These are phyloP conservation scores for Fusarium sp. DNA, from an alignment of 2,329 filamentous ascomycete genomes.

Conservation along the genomic window DNA sequence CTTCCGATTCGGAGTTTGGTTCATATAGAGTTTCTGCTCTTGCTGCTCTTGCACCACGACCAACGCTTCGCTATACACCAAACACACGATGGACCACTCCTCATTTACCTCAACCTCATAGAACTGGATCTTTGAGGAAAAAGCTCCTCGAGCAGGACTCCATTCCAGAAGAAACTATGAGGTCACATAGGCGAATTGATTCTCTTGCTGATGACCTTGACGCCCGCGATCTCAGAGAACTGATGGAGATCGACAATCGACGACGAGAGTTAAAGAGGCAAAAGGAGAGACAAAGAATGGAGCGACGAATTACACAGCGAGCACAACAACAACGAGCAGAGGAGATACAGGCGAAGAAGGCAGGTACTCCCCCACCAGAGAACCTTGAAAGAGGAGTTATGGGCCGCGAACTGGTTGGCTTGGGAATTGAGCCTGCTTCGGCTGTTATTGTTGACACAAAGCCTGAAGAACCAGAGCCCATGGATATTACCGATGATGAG, in stretches of 20 bases:
- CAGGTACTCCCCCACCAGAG: conserved; percentile 64
- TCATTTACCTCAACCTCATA: conserved; percentile 60
- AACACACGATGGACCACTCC: conserved; percentile 69
- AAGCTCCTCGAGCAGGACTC: conserved; percentile 63
- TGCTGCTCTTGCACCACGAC: conserved; percentile 85
- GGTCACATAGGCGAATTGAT: conserved; percentile 72
- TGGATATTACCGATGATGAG: conserved; percentile 42
- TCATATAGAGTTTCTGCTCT: conserved; percentile 85
- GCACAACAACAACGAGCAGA: conserved; percentile 75
- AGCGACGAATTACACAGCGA: conserved; percentile 72
- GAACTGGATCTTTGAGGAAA: conserved; percentile 65
- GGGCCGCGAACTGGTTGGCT: conserved; percentile 67
- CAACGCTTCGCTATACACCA: conserved; percentile 81
- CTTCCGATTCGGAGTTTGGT: conserved; percentile 76
- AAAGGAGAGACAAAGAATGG: conserved; percentile 74
- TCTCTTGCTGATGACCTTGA: conserved; percentile 87
- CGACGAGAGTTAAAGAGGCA: conserved; percentile 80
- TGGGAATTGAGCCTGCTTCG: conserved; percentile 69
- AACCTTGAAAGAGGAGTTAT: conserved; percentile 72
- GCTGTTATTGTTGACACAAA: conserved; percentile 68
- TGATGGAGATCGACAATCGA: conserved; percentile 90
- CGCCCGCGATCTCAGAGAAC: conserved; percentile 83
- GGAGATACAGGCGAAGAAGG: conserved; percentile 65
- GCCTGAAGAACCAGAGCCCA: conserved; percentile 48
- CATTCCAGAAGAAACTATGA: conserved; percentile 72